Evolutionary conservation across 352 stramenopile species (phyloP).

Genomic region (Phytopythium delawarense): DNA sequence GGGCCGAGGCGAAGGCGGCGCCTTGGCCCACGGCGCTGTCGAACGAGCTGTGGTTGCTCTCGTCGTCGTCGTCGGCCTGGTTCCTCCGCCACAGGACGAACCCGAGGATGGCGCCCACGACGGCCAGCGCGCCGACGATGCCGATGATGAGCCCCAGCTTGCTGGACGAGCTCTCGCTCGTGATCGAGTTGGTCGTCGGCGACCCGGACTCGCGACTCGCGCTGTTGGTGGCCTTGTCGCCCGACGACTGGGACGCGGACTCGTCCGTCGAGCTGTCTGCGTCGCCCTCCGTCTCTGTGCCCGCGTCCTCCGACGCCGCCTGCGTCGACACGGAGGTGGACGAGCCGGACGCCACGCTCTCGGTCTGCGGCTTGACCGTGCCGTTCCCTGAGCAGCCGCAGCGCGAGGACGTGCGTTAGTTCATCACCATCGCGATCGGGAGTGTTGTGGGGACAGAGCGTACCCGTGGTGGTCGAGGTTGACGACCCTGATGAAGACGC

Average conservation of each 20-base stretch:
- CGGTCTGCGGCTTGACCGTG: conserved; percentile 6
- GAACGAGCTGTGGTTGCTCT: conserved; percentile 25
- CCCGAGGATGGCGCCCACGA: conserved; percentile 47
- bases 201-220: conserved; percentile 11
- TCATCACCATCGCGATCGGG: background rate
- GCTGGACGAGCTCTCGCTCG: conserved; percentile 18
- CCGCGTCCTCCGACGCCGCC: background rate
- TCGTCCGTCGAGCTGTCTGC: conserved; percentile 11
- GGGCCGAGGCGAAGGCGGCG: conserved; percentile 6
- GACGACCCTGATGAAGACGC: background rate
- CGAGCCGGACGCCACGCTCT: background rate
- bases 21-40: conserved; percentile 2
- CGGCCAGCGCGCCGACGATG: conserved; percentile 32
- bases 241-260: conserved; percentile 11
- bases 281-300: background rate
- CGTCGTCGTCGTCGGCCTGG: conserved; percentile 51
- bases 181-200: conserved; percentile 14
- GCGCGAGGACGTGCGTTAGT: background rate
- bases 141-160: conserved; percentile 50
- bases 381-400: background rate
- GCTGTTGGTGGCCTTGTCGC: conserved; percentile 11
- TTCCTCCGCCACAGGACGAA: conserved; percentile 61
- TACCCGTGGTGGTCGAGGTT: background rate
- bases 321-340: background rate
- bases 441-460: too few relatives aligned